Evolutionary conservation across 2,329 filamentous ascomycete genomes (phyloP).

Genomic region (Aschersonia sp.): DNA sequence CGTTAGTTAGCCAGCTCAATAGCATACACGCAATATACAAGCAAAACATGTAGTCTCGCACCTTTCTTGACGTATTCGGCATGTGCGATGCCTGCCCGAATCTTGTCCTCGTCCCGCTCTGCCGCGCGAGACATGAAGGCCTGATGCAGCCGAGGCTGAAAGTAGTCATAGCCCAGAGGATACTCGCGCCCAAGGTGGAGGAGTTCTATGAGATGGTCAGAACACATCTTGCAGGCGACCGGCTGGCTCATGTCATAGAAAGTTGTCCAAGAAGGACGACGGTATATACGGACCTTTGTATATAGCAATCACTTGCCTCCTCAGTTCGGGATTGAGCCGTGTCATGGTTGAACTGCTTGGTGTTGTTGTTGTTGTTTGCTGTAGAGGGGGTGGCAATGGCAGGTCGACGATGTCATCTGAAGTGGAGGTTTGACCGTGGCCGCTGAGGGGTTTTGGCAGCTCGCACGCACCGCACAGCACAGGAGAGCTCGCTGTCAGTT

Average conservation of each 20-base stretch:
- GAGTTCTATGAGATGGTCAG: constrained; percentile 44
- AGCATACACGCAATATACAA: not conserved
- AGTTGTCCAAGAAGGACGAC: not conserved
- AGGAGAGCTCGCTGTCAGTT: too few species aligned
- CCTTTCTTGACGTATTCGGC: constrained; percentile 89
- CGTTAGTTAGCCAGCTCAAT: not conserved
- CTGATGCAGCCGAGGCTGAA: constrained; percentile 64
- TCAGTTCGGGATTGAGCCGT: not conserved
- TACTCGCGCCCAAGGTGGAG: constrained; percentile 77
- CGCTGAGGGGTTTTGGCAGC: too few species aligned
- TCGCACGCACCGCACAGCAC: too few species aligned
- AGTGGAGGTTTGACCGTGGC: too few species aligned
- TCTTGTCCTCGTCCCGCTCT: constrained; percentile 58
- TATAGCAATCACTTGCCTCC: not conserved
- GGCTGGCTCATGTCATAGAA: not conserved
- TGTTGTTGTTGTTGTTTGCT: too few species aligned
- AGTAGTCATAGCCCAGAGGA: constrained; percentile 69
- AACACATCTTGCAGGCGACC: not conserved
- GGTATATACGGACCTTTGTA: not conserved
- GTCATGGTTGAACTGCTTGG: not conserved
- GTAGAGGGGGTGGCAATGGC: too few species aligned
- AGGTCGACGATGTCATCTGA: too few species aligned
- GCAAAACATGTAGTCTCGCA: constrained; percentile 16
- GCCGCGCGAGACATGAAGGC: constrained; percentile 68
- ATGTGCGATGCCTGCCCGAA: constrained; percentile 57